phyloP scores from a whole-genome alignment of 805 yeast species.

The Candida corydali region DNA sequence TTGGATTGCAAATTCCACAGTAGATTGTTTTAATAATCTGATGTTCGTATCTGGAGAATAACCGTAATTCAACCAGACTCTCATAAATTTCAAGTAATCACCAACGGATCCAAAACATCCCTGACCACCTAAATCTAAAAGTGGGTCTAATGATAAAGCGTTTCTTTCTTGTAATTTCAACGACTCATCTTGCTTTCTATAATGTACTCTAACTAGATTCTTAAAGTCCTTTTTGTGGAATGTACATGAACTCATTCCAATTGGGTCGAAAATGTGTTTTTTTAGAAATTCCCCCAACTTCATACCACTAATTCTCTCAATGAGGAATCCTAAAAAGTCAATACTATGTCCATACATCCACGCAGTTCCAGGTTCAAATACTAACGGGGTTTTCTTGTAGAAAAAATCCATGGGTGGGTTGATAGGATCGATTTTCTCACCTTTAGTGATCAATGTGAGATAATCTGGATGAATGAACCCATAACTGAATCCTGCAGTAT shows the following conservation, averaged over 20 bases:
- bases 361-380: slow-evolving; percentile 35
- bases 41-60: slow-evolving; percentile 33
- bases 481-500: slow-evolving; percentile 35
- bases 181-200: slow-evolving; percentile 13
- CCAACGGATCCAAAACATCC: slow-evolving; percentile 35
- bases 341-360: slow-evolving; percentile 35
- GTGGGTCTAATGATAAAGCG: slow-evolving; percentile 18
- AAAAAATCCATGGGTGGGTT: slow-evolving; percentile 23
- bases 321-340: slow-evolving; percentile 37
- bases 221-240: slow-evolving; percentile 15
- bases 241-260: slow-evolving; percentile 29
- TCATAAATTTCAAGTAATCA: slow-evolving; percentile 35
- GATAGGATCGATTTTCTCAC: slow-evolving; percentile 15
- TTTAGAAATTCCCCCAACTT: slow-evolving; percentile 28
- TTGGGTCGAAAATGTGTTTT: slow-evolving; percentile 27
- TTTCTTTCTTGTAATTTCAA: slow-evolving; percentile 11
- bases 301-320: slow-evolving; percentile 30
- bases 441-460: slow-evolving; percentile 16
- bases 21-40: slow-evolving; percentile 21
- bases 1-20: slow-evolving; percentile 28
- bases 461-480: slow-evolving; percentile 29
- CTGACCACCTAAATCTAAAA: slow-evolving; percentile 41
- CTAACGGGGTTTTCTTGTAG: slow-evolving; percentile 23
- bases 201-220: slow-evolving; percentile 15
- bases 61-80: slow-evolving; percentile 39